Evolutionary conservation across 2,329 filamentous ascomycete genomes (phyloP).

Genomic region (Talaromyces marneffei): DNA sequence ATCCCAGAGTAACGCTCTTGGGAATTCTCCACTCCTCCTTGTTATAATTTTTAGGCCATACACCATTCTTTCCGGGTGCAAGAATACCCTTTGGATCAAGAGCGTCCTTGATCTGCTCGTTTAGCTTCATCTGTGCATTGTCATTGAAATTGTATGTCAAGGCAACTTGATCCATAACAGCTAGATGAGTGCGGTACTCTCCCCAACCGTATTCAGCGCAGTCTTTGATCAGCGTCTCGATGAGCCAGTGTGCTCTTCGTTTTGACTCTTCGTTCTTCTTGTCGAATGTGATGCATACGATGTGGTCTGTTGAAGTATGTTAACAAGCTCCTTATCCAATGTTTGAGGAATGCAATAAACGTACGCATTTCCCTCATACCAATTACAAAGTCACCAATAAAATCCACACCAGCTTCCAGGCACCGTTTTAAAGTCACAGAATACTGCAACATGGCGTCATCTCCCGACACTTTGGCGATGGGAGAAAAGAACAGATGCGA

Average conservation of each 20-base stretch:
- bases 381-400: background rate
- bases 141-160: slow-evolving; percentile 41
- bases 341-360: background rate
- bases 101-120: slow-evolving; percentile 42
- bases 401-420: background rate
- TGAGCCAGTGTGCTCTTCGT: background rate
- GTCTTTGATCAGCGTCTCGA: background rate
- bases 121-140: slow-evolving; percentile 25
- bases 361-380: background rate
- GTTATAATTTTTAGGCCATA: slow-evolving; percentile 27
- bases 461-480: slow-evolving; percentile 45
- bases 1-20: background rate
- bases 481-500: slow-evolving; percentile 45
- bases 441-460: slow-evolving; percentile 44
- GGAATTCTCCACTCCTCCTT: background rate
- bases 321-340: background rate
- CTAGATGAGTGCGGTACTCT: slow-evolving; percentile 14
- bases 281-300: background rate
- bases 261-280: background rate
- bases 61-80: slow-evolving; percentile 43
- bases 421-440: slow-evolving; percentile 36
- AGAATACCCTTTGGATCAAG: slow-evolving; percentile 46
- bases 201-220: slow-evolving; percentile 7
- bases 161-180: slow-evolving; percentile 28
- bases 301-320: background rate